Conservation (phyloP, 73 alveolate genomes). For the Urostyla sp. region DNA sequence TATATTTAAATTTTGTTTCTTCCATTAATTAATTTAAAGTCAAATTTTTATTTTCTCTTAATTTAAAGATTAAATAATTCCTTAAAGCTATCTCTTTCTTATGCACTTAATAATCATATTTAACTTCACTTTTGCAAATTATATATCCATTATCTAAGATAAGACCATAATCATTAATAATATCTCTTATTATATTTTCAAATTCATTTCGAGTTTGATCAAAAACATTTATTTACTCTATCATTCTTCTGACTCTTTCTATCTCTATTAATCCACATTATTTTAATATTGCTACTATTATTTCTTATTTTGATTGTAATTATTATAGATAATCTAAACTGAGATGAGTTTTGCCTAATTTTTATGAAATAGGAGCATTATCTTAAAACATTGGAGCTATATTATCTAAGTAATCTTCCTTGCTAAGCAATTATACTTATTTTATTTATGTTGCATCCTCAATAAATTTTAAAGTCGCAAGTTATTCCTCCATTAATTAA, state of each 20-base stretch:
- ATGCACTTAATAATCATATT: neutral
- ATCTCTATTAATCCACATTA: constrained; percentile 33
- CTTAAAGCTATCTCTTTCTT: constrained; percentile 19
- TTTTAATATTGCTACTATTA: constrained; percentile 21
- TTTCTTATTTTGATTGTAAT: neutral
- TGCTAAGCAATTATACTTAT: neutral
- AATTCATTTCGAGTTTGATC: neutral
- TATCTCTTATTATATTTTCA: neutral
- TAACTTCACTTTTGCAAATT: neutral
- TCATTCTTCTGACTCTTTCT: constrained; percentile 27
- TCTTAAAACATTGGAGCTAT: constrained; percentile 40
- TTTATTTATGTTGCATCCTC: neutral
- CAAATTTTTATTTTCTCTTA: neutral
- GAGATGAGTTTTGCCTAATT: constrained; percentile 21
- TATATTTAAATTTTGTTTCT: neutral
- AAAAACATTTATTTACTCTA: neutral
- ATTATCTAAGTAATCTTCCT: constrained; percentile 23
- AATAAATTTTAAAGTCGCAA: neutral
- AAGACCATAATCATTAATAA: constrained; percentile 13
- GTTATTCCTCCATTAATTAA: constrained; percentile 13
- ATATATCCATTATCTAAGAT: constrained; percentile 3
- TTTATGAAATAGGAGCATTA: constrained; percentile 20
- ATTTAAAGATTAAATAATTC: neutral
- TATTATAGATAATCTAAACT: constrained; percentile 1
- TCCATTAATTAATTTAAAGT: neutral